phyloP scores from a whole-genome alignment of 306 rosid genomes.

The Fragaria nilgerrensis region DNA sequence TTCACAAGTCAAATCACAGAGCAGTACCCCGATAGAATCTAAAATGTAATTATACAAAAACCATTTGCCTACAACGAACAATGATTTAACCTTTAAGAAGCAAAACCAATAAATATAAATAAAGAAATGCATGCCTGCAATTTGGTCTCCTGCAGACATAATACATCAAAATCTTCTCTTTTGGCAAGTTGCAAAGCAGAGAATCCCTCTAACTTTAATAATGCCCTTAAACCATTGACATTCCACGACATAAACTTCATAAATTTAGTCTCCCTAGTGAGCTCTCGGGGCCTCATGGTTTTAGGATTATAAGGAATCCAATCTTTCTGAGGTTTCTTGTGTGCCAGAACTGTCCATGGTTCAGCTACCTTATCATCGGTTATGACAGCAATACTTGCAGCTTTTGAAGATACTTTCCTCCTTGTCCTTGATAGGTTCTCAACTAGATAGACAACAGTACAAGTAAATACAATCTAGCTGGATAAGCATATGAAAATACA shows the following conservation, averaged over 20 bases:
- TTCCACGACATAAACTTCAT: conserved; percentile 90
- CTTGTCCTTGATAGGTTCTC: conserved; percentile 35
- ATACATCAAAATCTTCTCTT: conserved; percentile 82
- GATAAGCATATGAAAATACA: conserved; percentile 13
- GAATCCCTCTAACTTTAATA: conserved; percentile 71
- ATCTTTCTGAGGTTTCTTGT: conserved; percentile 89
- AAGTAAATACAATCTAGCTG: conserved; percentile 14
- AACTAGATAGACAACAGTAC: conserved; percentile 36
- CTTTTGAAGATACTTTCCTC: conserved; percentile 44
- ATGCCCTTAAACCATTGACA: conserved; percentile 91
- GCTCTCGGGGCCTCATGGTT: conserved; percentile 70
- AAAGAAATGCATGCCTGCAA: conserved; percentile 56
- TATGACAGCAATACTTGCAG: conserved; percentile 23
- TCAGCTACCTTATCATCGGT: conserved; percentile 46
- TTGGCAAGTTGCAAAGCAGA: conserved; percentile 74
- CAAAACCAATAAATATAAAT: background rate
- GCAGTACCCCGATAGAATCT: too few relatives aligned
- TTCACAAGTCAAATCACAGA: background rate
- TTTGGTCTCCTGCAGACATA: conserved; percentile 98
- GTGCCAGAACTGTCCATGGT: conserved; percentile 89
- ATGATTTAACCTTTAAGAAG: background rate
- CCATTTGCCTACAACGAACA: background rate
- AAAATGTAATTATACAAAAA: background rate
- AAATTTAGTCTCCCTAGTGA: conserved; percentile 54
- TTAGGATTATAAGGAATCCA: conserved; percentile 93